phyloP scores from a whole-genome alignment of 2,329 filamentous ascomycete genomes.

The Sporothrix pallida region DNA sequence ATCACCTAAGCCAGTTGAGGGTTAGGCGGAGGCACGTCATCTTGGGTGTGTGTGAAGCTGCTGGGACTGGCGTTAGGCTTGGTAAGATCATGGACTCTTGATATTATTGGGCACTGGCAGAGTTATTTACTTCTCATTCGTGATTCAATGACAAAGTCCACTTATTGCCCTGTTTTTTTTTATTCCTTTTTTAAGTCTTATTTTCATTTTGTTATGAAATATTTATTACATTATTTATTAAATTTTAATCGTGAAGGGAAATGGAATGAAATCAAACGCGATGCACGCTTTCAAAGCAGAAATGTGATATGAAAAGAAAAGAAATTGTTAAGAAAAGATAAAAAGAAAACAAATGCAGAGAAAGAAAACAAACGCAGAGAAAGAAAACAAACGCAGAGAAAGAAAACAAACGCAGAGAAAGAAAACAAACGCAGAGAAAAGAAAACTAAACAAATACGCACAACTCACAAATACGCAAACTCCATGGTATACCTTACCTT shows the following conservation, averaged over 20 bases:
- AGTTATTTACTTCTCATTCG: too few relatives aligned
- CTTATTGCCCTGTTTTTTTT: not conserved
- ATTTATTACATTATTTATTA: too few relatives aligned
- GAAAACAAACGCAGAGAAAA: not conserved
- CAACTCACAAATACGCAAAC: too few relatives aligned
- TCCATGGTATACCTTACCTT: not conserved
- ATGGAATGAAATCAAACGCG: not conserved
- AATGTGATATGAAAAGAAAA: not conserved
- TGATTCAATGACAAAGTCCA: not conserved
- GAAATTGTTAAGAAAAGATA: not conserved
- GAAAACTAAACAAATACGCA: not conserved
- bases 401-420: not conserved
- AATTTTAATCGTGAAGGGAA: too few relatives aligned
- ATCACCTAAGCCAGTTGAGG: not conserved
- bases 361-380: not conserved
- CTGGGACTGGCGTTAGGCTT: too few relatives aligned
- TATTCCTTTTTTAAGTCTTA: not conserved
- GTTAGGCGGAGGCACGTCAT: not conserved
- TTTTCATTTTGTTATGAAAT: not conserved
- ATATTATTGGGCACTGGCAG: too few relatives aligned
- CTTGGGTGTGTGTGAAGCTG: not conserved
- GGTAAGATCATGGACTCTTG: too few relatives aligned
- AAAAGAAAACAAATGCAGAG: too few relatives aligned
- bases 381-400: too few relatives aligned
- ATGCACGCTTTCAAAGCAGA: not conserved